phyloP scores from a whole-genome alignment of 495 filamentous ascomycete species.

The Tricharina praecox region DNA sequence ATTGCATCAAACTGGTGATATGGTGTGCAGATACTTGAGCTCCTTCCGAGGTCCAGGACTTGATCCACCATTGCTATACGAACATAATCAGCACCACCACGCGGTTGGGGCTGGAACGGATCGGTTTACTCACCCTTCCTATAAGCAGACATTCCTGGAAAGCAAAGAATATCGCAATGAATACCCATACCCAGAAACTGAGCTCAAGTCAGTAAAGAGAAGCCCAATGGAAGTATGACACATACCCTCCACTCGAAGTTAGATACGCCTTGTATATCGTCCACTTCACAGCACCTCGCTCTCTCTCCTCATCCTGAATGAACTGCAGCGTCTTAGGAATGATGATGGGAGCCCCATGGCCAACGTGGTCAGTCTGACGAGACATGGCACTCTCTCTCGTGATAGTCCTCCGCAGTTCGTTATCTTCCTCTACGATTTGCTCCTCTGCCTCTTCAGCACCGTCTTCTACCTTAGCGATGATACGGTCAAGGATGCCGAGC shows the following conservation, averaged over 20 bases:
- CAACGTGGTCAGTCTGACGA: background rate
- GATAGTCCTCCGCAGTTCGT: slow-evolving; percentile 11
- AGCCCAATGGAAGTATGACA: slow-evolving; percentile 1
- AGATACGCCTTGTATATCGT: slow-evolving; percentile 50
- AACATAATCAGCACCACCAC: no score
- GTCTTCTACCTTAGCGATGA: slow-evolving; percentile 41
- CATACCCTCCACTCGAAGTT: slow-evolving; percentile 42
- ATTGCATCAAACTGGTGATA: slow-evolving; percentile 11
- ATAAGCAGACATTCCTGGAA: slow-evolving; percentile 35
- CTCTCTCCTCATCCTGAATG: slow-evolving; percentile 53
- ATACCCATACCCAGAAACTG: slow-evolving; percentile 38
- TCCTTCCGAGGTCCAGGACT: slow-evolving; percentile 20
- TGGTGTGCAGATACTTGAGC: slow-evolving; percentile 3
- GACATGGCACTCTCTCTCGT: slow-evolving; percentile 13
- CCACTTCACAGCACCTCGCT: slow-evolving; percentile 46
- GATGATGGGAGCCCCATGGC: slow-evolving; percentile 6
- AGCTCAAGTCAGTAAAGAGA: background rate
- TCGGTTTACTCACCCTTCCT: slow-evolving; percentile 32
- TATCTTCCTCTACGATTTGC: slow-evolving; percentile 3
- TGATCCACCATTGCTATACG: slow-evolving; percentile 20
- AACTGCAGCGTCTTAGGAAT: slow-evolving; percentile 41
- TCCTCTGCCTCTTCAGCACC: slow-evolving; percentile 25
- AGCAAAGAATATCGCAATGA: slow-evolving; percentile 37
- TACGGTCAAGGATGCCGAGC: slow-evolving; percentile 38
- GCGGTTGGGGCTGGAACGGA: no score